These are phyloP conservation scores for Cornus kousa DNA, from an alignment of 148 eudicot genomes.

Conservation along the genomic window DNA sequence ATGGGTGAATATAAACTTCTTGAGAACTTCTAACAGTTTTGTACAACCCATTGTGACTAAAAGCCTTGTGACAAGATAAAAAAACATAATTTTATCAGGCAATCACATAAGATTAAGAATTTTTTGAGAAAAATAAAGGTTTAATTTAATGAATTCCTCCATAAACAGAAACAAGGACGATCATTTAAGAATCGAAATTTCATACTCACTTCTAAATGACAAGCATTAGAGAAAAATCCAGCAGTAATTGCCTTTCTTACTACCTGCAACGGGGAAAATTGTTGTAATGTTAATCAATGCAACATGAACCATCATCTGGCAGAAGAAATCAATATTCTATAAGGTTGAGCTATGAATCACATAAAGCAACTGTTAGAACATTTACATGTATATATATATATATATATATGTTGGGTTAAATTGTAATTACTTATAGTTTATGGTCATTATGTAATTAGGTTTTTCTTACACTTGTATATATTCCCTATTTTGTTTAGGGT, in stretches of 20 bases:
- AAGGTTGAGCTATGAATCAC: too few species aligned
- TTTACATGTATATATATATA: too few species aligned
- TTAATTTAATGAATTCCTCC: not conserved
- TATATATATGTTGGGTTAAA: too few species aligned
- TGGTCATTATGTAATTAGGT: too few species aligned
- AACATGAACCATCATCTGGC: not conserved
- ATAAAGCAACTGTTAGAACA: too few species aligned
- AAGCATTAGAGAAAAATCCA: conserved; percentile 96
- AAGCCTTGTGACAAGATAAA: conserved; percentile 45
- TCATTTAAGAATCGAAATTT: not conserved
- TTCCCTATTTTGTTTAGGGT: too few species aligned
- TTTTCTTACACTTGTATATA: too few species aligned
- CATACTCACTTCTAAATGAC: conserved; percentile 73
- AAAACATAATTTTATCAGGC: conserved; percentile 7
- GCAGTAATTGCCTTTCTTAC: conserved; percentile 86
- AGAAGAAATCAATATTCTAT: too few species aligned
- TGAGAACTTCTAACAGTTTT: conserved; percentile 85
- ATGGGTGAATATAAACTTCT: conserved; percentile 97
- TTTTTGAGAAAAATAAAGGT: not conserved
- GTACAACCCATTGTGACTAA: conserved; percentile 87
- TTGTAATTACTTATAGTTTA: too few species aligned
- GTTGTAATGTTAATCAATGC: not conserved
- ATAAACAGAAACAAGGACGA: not conserved
- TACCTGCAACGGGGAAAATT: conserved; percentile 44
- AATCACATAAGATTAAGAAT: not conserved